These are phyloP conservation scores for Irpex sp. DNA, from an alignment of 1,284 basidiomycete genomes.

Conservation along the genomic window DNA sequence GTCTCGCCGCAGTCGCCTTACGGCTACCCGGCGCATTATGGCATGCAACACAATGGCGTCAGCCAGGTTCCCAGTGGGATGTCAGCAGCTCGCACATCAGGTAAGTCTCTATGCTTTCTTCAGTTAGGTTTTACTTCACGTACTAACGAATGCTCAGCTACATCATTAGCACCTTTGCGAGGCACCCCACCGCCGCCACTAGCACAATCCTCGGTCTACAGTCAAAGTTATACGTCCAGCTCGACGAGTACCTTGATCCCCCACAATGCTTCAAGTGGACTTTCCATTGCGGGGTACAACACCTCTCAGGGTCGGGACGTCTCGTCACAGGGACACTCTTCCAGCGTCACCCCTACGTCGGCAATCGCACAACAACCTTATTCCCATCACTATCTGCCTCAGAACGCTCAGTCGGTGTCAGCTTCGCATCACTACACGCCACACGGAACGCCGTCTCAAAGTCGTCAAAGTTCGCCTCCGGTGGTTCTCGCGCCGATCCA, in stretches of 20 bases:
- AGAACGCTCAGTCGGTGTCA: constrained; percentile 6
- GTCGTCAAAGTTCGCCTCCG: constrained; percentile 15
- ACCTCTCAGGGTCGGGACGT: background rate
- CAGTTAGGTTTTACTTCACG: no score
- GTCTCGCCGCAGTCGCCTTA: constrained; percentile 12
- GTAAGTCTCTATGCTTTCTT: background rate
- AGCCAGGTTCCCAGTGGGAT: background rate
- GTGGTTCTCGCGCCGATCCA: constrained; percentile 23
- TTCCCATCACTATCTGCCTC: constrained; percentile 8
- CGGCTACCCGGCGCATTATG: constrained; percentile 2
- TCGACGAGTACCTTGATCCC: background rate
- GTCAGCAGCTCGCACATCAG: background rate
- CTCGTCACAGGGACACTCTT: background rate
- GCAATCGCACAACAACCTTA: background rate
- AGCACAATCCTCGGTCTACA: background rate
- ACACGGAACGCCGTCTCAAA: constrained; percentile 1
- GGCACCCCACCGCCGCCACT: background rate
- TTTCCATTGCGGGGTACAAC: background rate
- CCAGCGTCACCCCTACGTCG: background rate
- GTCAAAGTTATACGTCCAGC: background rate
- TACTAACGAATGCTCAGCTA: background rate
- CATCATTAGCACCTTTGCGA: background rate
- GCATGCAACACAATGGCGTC: background rate
- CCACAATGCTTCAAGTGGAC: background rate
- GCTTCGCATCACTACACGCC: constrained; percentile 6